Evolutionary conservation across 139 green algal genomes (phyloP).

Genomic region (Asterochloris erici): DNA sequence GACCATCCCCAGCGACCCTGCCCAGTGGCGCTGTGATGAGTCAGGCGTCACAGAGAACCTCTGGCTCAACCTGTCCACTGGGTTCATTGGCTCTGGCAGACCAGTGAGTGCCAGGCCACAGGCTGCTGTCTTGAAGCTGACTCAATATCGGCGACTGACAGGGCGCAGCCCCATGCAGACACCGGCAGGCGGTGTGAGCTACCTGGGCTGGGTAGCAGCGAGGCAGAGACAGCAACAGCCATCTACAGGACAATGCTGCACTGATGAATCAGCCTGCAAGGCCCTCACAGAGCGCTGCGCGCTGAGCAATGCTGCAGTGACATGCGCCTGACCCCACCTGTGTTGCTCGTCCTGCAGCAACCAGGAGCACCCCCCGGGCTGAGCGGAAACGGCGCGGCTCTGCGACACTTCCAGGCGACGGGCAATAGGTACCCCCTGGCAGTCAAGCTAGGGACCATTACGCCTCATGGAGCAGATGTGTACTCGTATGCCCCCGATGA

Average conservation of each 20-base stretch:
- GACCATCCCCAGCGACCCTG: constrained; percentile 69
- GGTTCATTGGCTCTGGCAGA: constrained; percentile 91
- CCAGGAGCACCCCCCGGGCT: no score
- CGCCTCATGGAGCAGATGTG: constrained; percentile 82
- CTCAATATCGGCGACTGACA: no score
- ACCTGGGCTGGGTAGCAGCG: no score
- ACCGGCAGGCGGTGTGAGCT: no score
- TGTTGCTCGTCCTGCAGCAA: constrained; percentile 29
- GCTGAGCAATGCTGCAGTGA: no score
- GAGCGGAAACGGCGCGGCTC: constrained; percentile 84
- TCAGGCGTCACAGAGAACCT: constrained; percentile 91
- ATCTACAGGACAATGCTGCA: no score
- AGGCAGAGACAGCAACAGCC: no score
- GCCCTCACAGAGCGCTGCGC: no score
- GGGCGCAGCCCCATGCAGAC: no score
- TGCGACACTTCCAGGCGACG: constrained; percentile 88
- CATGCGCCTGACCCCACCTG: background rate
- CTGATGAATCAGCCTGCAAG: no score
- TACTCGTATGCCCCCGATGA: constrained; percentile 89
- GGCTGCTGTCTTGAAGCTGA: background rate
- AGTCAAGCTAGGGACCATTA: constrained; percentile 99
- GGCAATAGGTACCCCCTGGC: constrained; percentile 88
- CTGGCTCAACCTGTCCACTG: constrained; percentile 97
- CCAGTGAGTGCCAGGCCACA: constrained; percentile 32
- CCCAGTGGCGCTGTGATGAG: constrained; percentile 89